These are phyloP conservation scores for Lanmaoa rubissima DNA, from an alignment of 768 basidiomycete genomes.

Conservation along the genomic window DNA sequence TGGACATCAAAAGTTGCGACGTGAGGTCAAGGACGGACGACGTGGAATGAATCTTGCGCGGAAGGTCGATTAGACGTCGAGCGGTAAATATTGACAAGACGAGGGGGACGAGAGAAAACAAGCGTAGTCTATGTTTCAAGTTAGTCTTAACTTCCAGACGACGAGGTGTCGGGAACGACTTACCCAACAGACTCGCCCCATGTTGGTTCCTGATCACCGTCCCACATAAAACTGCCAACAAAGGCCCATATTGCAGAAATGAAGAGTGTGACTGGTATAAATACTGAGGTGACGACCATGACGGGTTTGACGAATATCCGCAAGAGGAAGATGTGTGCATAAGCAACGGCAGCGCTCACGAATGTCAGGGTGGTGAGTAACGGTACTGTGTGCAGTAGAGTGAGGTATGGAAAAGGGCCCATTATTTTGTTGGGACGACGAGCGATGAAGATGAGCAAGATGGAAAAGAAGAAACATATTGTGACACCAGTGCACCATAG, in stretches of 20 bases:
- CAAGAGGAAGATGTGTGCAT: slow-evolving; percentile 71
- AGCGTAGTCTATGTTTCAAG: slow-evolving; percentile 36
- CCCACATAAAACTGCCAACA: slow-evolving; percentile 72
- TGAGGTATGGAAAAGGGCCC: slow-evolving; percentile 55
- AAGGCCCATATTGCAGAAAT: slow-evolving; percentile 81
- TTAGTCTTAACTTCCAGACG: slow-evolving; percentile 8
- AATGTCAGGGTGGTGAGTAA: slow-evolving; percentile 71
- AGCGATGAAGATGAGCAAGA: slow-evolving; percentile 64
- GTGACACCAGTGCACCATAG: slow-evolving; percentile 60
- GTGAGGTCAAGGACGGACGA: slow-evolving; percentile 58
- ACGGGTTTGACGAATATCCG: slow-evolving; percentile 83
- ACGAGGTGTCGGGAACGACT: slow-evolving; percentile 26
- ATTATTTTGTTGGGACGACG: slow-evolving; percentile 36
- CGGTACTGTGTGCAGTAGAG: slow-evolving; percentile 75
- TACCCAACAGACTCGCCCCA: slow-evolving; percentile 85
- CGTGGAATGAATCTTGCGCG: slow-evolving; percentile 64
- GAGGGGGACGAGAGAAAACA: slow-evolving; percentile 78
- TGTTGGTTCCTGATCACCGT: slow-evolving; percentile 52
- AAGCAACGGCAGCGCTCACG: slow-evolving; percentile 67
- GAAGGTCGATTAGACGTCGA: slow-evolving; percentile 68
- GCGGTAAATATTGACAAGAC: slow-evolving; percentile 67
- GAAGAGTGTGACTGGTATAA: slow-evolving; percentile 71
- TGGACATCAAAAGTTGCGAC: slow-evolving; percentile 64
- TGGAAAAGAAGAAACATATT: slow-evolving; percentile 58
- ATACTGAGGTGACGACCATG: slow-evolving; percentile 72